Percentiles rank a stretch among this genome's conserved stretches.
These are phyloP conservation scores for Poa pratensis DNA, from an alignment of 176 grass and related monocot genomes.

Conservation along the genomic window DNA sequence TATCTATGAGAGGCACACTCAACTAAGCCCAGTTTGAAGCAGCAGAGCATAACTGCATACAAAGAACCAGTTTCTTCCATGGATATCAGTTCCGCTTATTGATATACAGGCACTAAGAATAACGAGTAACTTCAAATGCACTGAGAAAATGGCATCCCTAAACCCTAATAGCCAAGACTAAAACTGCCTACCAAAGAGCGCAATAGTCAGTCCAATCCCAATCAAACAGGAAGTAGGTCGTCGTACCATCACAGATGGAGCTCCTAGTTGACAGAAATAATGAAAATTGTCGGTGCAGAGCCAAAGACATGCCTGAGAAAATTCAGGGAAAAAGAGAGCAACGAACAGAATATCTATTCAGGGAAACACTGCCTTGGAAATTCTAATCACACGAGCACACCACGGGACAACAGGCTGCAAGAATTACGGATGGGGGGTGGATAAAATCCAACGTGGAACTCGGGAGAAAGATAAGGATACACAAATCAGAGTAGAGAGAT, in stretches of 20 bases:
- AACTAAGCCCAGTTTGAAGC: not conserved
- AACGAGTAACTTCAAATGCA: not conserved
- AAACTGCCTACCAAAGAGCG: not conserved
- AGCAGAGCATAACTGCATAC: not conserved
- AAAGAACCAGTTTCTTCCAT: not conserved
- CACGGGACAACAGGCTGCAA: not conserved
- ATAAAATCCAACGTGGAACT: not conserved
- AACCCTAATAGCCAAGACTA: not conserved
- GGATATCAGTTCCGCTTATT: not conserved
- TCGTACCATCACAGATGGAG: not conserved
- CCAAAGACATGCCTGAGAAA: not conserved
- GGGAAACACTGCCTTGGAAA: not conserved
- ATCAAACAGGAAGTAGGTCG: not conserved
- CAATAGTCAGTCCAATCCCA: conserved; percentile 12
- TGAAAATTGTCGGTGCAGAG: not conserved
- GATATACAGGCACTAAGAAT: conserved; percentile 6
- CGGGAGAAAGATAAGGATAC: not conserved
- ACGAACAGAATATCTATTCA: not conserved
- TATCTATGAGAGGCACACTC: not conserved
- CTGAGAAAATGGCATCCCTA: conserved; percentile 10
- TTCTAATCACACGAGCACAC: not conserved
- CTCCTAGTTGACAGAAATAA: not conserved
- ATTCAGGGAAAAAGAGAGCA: not conserved
- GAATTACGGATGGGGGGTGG: not conserved
- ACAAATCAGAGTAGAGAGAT: not conserved